Evolutionary conservation across 2,329 filamentous ascomycete species (phyloP), one percentile per base, ranked within the genome.

Genomic region (Dothideomycetes sp.): DNA sequence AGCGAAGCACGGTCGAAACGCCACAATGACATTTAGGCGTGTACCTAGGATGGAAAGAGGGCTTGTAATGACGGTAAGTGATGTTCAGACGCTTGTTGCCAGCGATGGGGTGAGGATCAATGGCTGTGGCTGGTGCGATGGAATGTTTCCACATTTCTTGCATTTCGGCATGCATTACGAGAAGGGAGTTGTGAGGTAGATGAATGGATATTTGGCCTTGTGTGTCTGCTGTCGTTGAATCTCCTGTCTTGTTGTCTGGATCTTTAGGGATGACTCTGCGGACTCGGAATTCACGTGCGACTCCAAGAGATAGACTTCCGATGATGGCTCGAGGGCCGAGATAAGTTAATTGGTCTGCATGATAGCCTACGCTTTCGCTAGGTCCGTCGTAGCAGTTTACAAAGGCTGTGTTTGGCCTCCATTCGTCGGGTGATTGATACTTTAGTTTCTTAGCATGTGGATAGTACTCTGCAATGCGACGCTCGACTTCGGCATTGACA

Each of bases 111-210:
- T 98, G 91, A 1, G 86, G 85, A 46, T 87, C 82, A 44, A 96
- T 83, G 4, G 80, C 76, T 34, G 72, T 69, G 0, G 83, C 80
- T 0, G 87, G 83, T 0, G 78, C 70, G 30, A 98, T 83, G 49
- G 76, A 75, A 60, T 98, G 91, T 60, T 95, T 96, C 87, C 87
- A 96, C 56, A 84, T 81, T 56, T 96, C 89, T 56, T 96, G 89
- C 85, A 94, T 96, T 57, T 94, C 86, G 1, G 89, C 88, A 55
- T 96, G 88, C 91, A 98, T 96, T 8, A 96, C 71, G 0, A 98
- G 71, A 0, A 96, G 72, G 1, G 85, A 93, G 59, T 96, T 96
- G 61, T 96, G 91, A 0, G 89, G 89, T 0, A 96, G 76, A 52
- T 95, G 86, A 30, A 96, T 91, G 1, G 86, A 79, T 44, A 96